These are phyloP conservation scores for Cryphonectria carpinicola DNA, from an alignment of 2,329 filamentous ascomycete species.

Conservation along the genomic window DNA sequence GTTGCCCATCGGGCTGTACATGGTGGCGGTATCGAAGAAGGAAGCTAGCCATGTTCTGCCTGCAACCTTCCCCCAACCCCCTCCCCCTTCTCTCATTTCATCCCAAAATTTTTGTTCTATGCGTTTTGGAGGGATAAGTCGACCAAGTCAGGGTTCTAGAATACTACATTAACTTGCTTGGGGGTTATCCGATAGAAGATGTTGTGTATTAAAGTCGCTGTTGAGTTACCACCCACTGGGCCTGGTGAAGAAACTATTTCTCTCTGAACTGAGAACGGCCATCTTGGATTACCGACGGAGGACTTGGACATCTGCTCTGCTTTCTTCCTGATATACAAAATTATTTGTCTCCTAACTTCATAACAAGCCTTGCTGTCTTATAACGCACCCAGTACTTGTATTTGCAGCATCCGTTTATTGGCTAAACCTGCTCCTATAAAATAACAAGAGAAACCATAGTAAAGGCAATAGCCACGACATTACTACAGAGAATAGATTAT, in stretches of 20 bases:
- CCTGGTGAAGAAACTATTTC: not conserved
- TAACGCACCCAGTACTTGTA: not conserved
- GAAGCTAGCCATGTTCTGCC: not conserved
- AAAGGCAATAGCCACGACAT: not conserved
- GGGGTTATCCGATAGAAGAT: not conserved
- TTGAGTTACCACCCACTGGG: not conserved
- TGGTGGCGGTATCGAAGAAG: not conserved
- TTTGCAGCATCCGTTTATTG: not conserved
- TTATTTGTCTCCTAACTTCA: not conserved
- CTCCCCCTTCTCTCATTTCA: not conserved
- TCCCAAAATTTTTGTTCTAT: not conserved
- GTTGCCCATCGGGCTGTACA: not conserved
- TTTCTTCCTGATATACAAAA: not conserved
- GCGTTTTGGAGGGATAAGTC: not conserved
- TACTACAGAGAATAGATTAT: not conserved
- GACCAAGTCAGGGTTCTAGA: not conserved
- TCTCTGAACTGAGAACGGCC: not conserved
- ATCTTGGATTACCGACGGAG: not conserved
- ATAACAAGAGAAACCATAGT: not conserved
- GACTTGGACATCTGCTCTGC: not conserved
- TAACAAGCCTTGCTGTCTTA: not conserved
- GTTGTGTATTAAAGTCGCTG: not conserved
- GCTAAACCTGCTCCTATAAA: not conserved
- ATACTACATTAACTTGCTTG: not conserved
- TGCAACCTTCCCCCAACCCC: not conserved